phyloP scores from a whole-genome alignment of 2,329 filamentous ascomycete genomes.

The Coniochaeta hoffmannii region DNA sequence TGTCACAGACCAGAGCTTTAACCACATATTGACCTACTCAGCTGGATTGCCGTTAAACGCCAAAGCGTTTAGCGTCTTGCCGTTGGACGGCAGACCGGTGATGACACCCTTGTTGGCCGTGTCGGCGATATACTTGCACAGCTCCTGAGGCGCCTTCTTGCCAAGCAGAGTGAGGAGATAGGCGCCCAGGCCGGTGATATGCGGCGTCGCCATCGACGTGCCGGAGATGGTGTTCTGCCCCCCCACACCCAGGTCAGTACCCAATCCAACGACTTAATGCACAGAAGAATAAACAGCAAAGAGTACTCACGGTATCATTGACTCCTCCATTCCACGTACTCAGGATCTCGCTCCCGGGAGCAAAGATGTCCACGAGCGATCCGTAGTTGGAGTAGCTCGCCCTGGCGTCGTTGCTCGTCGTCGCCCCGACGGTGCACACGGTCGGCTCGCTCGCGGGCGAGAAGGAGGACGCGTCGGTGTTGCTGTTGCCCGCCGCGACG shows the following conservation, averaged over 20 bases:
- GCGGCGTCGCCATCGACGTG: constrained; percentile 32
- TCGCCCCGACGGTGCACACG: constrained; percentile 48
- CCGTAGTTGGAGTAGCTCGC: constrained; percentile 48
- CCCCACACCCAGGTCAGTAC: no score
- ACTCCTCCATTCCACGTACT: constrained; percentile 39
- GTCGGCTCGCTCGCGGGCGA: constrained; percentile 41
- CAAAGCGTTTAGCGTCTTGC: constrained; percentile 41
- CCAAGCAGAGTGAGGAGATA: constrained; percentile 37
- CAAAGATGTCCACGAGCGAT: constrained; percentile 40
- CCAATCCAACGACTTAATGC: no score
- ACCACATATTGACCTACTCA: background rate
- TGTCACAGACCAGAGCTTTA: background rate
- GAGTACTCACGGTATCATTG: constrained; percentile 16
- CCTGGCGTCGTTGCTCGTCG: constrained; percentile 27
- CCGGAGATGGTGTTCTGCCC: constrained; percentile 36
- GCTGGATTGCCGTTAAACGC: constrained; percentile 45
- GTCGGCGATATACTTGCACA: constrained; percentile 37
- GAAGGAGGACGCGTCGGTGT: constrained; percentile 31
- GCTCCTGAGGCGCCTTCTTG: constrained; percentile 30
- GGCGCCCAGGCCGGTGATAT: constrained; percentile 26
- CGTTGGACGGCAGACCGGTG: constrained; percentile 28
- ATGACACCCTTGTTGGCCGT: constrained; percentile 33
- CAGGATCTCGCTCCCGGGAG: constrained; percentile 38
- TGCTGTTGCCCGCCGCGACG: constrained; percentile 50
- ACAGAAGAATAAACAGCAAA: background rate